Conservation (phyloP, 2,329 filamentous ascomycete genomes). For the Emmonsiellopsis sp. region DNA sequence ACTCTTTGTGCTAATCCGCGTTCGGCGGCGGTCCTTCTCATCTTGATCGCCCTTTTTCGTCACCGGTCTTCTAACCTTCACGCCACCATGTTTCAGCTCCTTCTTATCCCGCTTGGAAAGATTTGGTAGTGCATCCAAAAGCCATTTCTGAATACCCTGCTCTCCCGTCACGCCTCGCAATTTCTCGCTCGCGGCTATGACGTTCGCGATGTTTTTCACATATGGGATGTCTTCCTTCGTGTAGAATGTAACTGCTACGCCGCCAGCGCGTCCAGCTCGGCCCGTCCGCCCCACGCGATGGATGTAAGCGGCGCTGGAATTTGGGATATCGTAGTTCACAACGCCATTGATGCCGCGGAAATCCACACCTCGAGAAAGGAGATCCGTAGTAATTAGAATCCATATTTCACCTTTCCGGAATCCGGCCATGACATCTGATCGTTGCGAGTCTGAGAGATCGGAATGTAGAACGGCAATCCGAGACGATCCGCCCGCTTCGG, state of each 20-base stretch:
- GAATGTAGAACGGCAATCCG: constrained; percentile 88
- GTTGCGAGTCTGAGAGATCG: constrained; percentile 64
- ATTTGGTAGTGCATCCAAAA: constrained; percentile 76
- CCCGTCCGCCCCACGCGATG: constrained; percentile 90
- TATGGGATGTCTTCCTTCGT: constrained; percentile 89
- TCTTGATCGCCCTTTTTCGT: constrained; percentile 29
- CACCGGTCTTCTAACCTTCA: constrained; percentile 56
- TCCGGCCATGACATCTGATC: constrained; percentile 72
- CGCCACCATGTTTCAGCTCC: constrained; percentile 69
- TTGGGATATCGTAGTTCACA: constrained; percentile 94
- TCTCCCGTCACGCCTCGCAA: constrained; percentile 45
- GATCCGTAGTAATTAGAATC: constrained; percentile 92
- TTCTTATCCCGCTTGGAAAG: constrained; percentile 77
- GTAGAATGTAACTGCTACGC: constrained; percentile 86
- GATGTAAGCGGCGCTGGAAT: constrained; percentile 81
- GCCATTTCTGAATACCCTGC: constrained; percentile 65
- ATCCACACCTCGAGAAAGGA: constrained; percentile 84
- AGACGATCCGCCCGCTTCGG: constrained; percentile 71
- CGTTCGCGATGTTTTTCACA: constrained; percentile 85
- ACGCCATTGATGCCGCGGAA: constrained; percentile 93
- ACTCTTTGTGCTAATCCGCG: constrained; percentile 61
- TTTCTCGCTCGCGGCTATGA: constrained; percentile 75
- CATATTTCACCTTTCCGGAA: constrained; percentile 91
- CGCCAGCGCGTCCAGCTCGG: constrained; percentile 74
- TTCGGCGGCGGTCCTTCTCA: constrained; percentile 37